Base-by-base conservation (phyloP, 352 stramenopile genomes). In the Phytophthora citrophthora region DNA sequence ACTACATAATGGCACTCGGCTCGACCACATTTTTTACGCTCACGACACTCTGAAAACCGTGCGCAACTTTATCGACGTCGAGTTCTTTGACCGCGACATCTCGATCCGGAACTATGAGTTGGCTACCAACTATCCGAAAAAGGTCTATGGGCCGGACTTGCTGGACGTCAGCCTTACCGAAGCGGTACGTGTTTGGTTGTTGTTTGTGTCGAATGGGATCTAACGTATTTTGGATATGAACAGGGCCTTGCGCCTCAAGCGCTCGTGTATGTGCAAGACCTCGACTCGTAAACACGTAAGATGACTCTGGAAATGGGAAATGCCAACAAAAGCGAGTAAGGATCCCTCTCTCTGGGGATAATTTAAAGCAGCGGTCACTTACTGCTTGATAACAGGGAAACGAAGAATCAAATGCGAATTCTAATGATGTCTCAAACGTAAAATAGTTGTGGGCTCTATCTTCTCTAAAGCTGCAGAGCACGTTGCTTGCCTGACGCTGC, bases 41-140 rank as follows among this genome's bases (percentile, higher is more conserved):
- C 77, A 90, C 55, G 87, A 95, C 59, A 94, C 87, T 32, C 66
- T 92, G 26, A 76, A 91, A 55, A 83, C 70, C 10, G 83, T 93
- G 45, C 87, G 87, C 11, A 83, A 92, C 62, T 95, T 89, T 34
- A 74, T 95, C 23, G 87, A 95, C 49, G 87, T 95, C 0, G 74
- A 79, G 68, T 91, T 95, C 52, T 87, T 88, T 51, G 83, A 95
- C 64, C 82, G 84, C 13, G 70, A 82, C 5, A 89, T 95, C 56
- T 16, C 74, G 36, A 94, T 95, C 54, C 75, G 61, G 11, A 88
- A 89, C 66, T 95, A 93, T 57, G 87, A 95, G 47, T 58, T 95
- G 56, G 85, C 85, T 23, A 95, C 87, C n/a, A 95, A 93, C 57
- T 95, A 88, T 46, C 87, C 87, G 0, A 91, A 93, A 56, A 88